A percentile compares a stretch with the other conserved stretches of the same genome.
Evolutionary conservation across 2,329 filamentous ascomycete species (phyloP).

Genomic region (Stagonosporopsis vannaccii): DNA sequence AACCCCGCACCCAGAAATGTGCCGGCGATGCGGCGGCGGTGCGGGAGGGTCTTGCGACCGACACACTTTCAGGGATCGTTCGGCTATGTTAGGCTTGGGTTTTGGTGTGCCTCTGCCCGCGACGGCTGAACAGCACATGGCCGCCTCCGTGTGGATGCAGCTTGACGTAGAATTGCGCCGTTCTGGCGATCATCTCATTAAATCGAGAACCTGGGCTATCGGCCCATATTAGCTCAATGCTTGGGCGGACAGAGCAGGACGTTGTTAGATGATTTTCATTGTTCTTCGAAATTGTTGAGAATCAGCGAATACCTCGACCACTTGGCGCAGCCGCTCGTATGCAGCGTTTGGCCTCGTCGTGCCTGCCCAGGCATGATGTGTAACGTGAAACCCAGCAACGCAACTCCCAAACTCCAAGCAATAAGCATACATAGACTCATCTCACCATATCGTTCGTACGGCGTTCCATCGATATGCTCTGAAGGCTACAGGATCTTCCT

Average conservation of each 20-base stretch:
- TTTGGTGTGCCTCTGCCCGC: conserved; percentile 2
- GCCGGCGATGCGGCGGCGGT: not conserved
- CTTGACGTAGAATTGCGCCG: conserved; percentile 13
- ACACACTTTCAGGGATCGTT: conserved; percentile 8
- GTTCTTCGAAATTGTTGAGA: conserved; percentile 7
- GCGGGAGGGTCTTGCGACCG: conserved; percentile 1
- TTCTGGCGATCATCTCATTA: conserved; percentile 5
- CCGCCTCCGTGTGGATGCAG: conserved; percentile 2
- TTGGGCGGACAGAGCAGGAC: not conserved
- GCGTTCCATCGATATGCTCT: not conserved
- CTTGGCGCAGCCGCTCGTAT: not conserved
- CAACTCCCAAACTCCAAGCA: conserved; percentile 25
- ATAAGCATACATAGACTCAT: conserved; percentile 4
- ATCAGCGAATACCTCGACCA: not conserved
- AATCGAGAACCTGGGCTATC: not conserved
- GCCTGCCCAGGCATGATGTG: not conserved
- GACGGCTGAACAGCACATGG: conserved; percentile 8
- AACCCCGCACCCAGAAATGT: conserved; percentile 23
- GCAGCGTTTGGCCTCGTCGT: conserved; percentile 5
- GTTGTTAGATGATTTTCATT: conserved; percentile 10
- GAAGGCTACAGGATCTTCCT: not conserved
- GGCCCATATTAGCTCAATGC: not conserved
- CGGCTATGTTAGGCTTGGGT: conserved; percentile 5
- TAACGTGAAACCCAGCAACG: conserved; percentile 14
- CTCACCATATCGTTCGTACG: not conserved